These are phyloP conservation scores for Neoconidiobolus thromboides DNA, from an alignment of 371 early-diverging fungal species.

Conservation along the genomic window DNA sequence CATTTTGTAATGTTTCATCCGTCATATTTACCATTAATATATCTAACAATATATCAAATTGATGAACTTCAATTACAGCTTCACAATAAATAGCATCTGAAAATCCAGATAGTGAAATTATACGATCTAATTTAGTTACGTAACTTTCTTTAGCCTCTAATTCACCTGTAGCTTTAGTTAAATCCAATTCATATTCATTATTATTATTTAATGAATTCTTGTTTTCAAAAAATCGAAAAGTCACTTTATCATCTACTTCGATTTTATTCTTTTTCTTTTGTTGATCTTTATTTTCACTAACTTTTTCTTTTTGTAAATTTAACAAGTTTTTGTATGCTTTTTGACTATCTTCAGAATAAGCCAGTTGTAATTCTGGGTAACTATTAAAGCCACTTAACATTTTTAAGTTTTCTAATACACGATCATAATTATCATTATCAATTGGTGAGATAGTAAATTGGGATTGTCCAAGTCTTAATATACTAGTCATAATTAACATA, in stretches of 20 bases:
- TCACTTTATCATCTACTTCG: conserved; percentile 54
- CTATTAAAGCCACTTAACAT: conserved; percentile 39
- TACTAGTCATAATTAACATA: conserved; percentile 90
- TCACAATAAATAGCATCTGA: conserved; percentile 98
- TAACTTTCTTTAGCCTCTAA: conserved; percentile 45
- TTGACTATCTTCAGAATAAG: conserved; percentile 61
- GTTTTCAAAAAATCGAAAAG: not conserved
- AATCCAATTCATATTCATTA: conserved; percentile 57
- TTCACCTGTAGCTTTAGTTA: conserved; percentile 69
- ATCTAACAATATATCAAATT: conserved; percentile 93
- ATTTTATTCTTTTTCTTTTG: conserved; percentile 25
- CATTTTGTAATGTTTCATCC: conserved; percentile 81
- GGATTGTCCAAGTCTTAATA: conserved; percentile 82
- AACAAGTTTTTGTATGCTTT: conserved; percentile 65
- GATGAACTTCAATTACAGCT: conserved; percentile 87
- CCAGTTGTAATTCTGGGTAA: conserved; percentile 32
- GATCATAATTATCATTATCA: conserved; percentile 89
- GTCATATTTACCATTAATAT: conserved; percentile 98
- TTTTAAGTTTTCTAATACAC: conserved; percentile 76
- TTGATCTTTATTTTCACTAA: conserved; percentile 27
- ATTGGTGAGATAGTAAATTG: conserved; percentile 63
- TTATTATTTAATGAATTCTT: not conserved
- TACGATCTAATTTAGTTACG: conserved; percentile 69
- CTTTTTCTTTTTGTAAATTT: conserved; percentile 22
- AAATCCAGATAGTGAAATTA: conserved; percentile 93